Percentiles rank a stretch among this genome's conserved stretches.
Evolutionary conservation across 345 rosid species (phyloP).

Genomic region (Leavenworthia alabamica): DNA sequence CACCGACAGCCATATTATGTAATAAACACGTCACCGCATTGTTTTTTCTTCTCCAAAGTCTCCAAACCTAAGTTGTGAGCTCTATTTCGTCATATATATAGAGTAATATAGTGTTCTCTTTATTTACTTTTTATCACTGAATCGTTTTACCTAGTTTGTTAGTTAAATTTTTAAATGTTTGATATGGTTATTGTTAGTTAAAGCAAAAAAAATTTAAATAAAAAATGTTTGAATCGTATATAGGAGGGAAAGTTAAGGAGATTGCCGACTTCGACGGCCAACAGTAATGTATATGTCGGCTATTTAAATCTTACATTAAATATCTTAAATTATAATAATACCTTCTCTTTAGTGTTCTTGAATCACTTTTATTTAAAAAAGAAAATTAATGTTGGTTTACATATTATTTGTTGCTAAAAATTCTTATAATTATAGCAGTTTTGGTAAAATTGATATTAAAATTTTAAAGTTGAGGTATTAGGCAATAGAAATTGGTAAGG

Average conservation of each 20-base stretch:
- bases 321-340: slow-evolving; percentile 5
- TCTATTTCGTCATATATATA: no score
- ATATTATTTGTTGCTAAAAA: not conserved
- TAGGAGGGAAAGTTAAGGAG: not conserved
- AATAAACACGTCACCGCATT: no score
- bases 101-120: no score
- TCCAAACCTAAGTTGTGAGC: no score
- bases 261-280: slow-evolving; percentile 26
- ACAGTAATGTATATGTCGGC: slow-evolving; percentile 27
- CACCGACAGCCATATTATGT: no score
- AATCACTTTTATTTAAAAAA: not conserved
- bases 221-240: no score
- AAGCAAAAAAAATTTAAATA: no score
- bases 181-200: no score
- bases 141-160: no score
- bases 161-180: no score
- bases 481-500: not conserved
- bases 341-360: slow-evolving; percentile 1
- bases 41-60: no score
- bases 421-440: not conserved
- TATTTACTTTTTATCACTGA: no score
- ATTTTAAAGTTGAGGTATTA: not conserved
- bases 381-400: not conserved
- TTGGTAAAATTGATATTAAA: not conserved
- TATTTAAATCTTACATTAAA: slow-evolving; percentile 18